Evolutionary conservation across 139 green algal genomes (phyloP).

Genomic region (Edaphochlamys debaryana): DNA sequence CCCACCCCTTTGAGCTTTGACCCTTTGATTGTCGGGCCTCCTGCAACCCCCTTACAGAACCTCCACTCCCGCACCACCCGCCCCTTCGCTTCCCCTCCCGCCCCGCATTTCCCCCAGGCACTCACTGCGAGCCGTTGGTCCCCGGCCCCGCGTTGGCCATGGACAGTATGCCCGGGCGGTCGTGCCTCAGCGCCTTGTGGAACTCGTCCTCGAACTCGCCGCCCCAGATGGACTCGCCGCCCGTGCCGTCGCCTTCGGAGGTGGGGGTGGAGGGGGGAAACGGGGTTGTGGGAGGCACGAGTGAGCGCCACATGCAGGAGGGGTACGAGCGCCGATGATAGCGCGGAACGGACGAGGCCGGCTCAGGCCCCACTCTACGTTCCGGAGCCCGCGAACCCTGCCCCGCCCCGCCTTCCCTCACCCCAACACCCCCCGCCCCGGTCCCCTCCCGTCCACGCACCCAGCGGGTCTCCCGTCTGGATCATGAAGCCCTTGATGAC

Average conservation of each 20-base stretch:
- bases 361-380: too few species aligned
- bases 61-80: too few species aligned
- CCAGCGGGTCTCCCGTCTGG: slow-evolving; percentile 87
- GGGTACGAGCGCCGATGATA: neutral
- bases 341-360: too few species aligned
- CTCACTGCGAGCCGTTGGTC: slow-evolving; percentile 72
- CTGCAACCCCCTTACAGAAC: too few species aligned
- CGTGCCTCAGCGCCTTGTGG: slow-evolving; percentile 87
- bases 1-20: too few species aligned
- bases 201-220: slow-evolving; percentile 99
- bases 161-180: slow-evolving; percentile 77
- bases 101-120: neutral
- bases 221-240: slow-evolving; percentile 97
- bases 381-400: too few species aligned
- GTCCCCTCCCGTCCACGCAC: neutral
- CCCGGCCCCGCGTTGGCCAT: slow-evolving; percentile 76
- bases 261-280: neutral
- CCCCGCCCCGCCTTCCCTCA: too few species aligned
- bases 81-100: too few species aligned
- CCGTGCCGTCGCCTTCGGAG: slow-evolving; percentile 91
- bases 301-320: too few species aligned
- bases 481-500: slow-evolving; percentile 99
- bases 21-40: too few species aligned
- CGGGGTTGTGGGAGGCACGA: too few species aligned
- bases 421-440: too few species aligned